Base-by-base conservation (phyloP, 768 basidiomycete genomes). In the Roridomyces roridus region DNA sequence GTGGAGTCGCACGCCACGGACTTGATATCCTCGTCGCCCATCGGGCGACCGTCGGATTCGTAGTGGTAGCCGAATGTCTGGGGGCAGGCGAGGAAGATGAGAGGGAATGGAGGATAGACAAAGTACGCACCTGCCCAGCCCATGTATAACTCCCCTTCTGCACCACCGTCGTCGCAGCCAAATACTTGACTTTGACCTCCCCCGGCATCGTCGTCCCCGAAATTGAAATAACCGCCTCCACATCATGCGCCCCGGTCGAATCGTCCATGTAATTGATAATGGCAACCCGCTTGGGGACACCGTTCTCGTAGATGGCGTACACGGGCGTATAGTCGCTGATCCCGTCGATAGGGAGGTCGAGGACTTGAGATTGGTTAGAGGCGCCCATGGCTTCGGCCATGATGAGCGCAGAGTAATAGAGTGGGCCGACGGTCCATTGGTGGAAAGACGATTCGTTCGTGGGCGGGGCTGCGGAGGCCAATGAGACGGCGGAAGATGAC, bases 111-210 rank as follows among this genome's bases (percentile, higher is more conserved):
- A n/a, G n/a, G n/a, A n/a, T n/a, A n/a, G n/a, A n/a, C n/a, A n/a
- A n/a, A 20, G 1, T 5, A 59, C 77, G 28, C 35, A 87, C 87
- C 74, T 89, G 91, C 10, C 85, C 85, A 2, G 88, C 91, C 90
- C 91, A 92, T 1, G 83, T 86, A 50, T 90, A 82, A 64, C 88
- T 84, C 43, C 75, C 78, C 67, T 83, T 86, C 59, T 84, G 80
- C 2, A 81, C 73, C 2, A 89, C 85, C 0, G 80, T 80, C 0
- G 73, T 63, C 0, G 89, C 86, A 0, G 63, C 49, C 18, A 89
- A 74, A 14, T 43, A 43, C 75, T 85, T 85, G 60, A 86, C 82
- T 57, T 73, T 75, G 21, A 89, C 81, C 20, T 72, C 68, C 11
- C 74, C 47, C 3, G 84, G 84, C 0, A 29, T 39, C 21, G 17